Base-by-base conservation (phyloP, 2,329 filamentous ascomycete species). In the Pestalotiopsis sp. region DNA sequence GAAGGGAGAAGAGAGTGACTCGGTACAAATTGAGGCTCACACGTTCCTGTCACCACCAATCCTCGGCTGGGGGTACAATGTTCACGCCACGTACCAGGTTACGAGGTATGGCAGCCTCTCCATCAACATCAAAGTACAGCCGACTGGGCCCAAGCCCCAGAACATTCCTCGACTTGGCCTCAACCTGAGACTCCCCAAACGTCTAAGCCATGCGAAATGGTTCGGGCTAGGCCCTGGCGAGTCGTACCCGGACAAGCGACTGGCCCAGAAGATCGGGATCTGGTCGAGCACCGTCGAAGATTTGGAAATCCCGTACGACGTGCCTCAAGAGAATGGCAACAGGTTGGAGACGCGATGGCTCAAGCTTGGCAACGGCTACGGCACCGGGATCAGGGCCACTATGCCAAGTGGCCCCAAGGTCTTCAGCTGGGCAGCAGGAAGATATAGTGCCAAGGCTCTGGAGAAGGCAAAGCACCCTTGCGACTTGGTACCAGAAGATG, bases 251-350 rank as follows among this genome's bases (percentile, higher is more conserved):
- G 90, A 92, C 77, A 91, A 88, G 79, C 85, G 86, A 69, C 73
- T 81, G 2, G 83, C 87, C 1, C 88, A 91, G 72, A 80, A 79
- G 1, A 74, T 89, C 0, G 89, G 86, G 1, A 80, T 87, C 56
- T 88, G 82, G 77, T 75, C 0, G 76, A 73, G 1, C 74, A 74
- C 1, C 1, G 79, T 90, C 1, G 80, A 82, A 1, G 82, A 85
- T 0, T 81, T 92, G 31, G 85, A 87, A 74, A 84, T 85, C 0
- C 81, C 82, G 1, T 92, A 92, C 73, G 91, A 93, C 20, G 88
- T 89, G 25, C 91, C 91, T 0, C 91, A 93, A 75, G 91, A 93
- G 73, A 88, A 86, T 66, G 88, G 89, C 1, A 93, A 92, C 75
- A 82, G 88, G 14, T 87, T 87, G 67, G 88, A 88, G 41, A 87